Conservation (phyloP, 495 filamentous ascomycete genomes). For the Neurospora discreta region DNA sequence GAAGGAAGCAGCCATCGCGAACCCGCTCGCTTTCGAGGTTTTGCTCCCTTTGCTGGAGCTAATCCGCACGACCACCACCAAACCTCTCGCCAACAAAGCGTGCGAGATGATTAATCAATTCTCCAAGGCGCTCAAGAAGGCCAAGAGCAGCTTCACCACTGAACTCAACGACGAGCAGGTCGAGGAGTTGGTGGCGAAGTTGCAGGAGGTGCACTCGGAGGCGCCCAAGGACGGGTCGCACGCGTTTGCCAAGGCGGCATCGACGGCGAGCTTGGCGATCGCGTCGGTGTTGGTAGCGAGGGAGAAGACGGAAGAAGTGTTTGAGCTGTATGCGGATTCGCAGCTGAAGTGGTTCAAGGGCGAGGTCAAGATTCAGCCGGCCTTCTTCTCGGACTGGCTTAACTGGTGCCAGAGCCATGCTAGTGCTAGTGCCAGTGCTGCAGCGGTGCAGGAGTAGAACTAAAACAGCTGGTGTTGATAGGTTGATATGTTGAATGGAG, state of each 20-base stretch:
- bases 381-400: constrained; percentile 43
- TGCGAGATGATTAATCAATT: constrained; percentile 55
- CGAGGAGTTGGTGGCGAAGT: constrained; percentile 39
- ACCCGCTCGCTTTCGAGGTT: constrained; percentile 52
- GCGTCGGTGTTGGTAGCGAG: constrained; percentile 27
- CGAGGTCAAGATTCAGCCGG: constrained; percentile 34
- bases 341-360: constrained; percentile 33
- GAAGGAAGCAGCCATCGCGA: constrained; percentile 54
- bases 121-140: constrained; percentile 57
- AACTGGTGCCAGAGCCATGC: constrained; percentile 48
- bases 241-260: constrained; percentile 37
- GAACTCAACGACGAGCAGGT: constrained; percentile 23
- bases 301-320: constrained; percentile 11
- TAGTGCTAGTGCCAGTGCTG: constrained; percentile 5
- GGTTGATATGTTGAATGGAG: background rate
- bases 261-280: constrained; percentile 37
- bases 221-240: constrained; percentile 47
- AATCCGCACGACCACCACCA: constrained; percentile 46
- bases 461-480: background rate
- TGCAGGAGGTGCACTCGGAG: constrained; percentile 61
- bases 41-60: constrained; percentile 48
- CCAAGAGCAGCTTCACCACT: constrained; percentile 13
- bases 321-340: constrained; percentile 31
- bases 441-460: constrained; percentile 1
- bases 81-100: constrained; percentile 63